phyloP scores from a whole-genome alignment of 306 rosid genomes.

The Rubus parviflorus region DNA sequence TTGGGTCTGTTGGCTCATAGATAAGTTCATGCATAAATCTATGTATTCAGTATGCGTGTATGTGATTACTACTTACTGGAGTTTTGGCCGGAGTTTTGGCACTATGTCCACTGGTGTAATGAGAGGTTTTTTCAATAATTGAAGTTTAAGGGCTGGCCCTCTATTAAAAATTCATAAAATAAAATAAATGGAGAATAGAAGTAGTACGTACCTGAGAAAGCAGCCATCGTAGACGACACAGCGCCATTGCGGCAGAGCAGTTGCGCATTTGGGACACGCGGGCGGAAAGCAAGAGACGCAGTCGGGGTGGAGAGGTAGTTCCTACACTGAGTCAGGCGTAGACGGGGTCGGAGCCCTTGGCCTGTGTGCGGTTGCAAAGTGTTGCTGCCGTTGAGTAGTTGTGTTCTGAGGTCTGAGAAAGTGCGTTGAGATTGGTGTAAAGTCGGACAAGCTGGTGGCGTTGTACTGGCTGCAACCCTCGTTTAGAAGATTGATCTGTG shows the following conservation, averaged over 20 bases:
- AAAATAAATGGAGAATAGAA: neutral
- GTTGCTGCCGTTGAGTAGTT: conserved; percentile 29
- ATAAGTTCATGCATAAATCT: neutral
- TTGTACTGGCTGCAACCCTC: conserved; percentile 67
- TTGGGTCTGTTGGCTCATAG: no score
- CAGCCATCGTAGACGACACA: conserved; percentile 71
- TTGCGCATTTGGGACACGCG: conserved; percentile 53
- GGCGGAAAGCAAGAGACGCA: conserved; percentile 45
- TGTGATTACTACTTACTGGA: no score
- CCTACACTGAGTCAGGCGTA: conserved; percentile 66
- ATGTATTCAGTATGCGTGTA: neutral
- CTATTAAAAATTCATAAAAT: neutral
- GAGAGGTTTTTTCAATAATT: neutral
- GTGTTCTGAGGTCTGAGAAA: conserved; percentile 29
- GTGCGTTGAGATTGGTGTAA: conserved; percentile 52
- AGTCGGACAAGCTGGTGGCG: conserved; percentile 40
- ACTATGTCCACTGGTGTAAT: neutral
- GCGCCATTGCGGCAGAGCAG: conserved; percentile 76
- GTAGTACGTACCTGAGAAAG: conserved; percentile 56
- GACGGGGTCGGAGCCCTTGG: conserved; percentile 36
- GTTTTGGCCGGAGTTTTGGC: neutral
- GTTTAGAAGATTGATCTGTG: conserved; percentile 48
- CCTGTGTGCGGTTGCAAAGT: conserved; percentile 47
- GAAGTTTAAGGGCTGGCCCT: neutral
- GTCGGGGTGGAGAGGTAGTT: conserved; percentile 54